Base-by-base conservation (phyloP, 2,329 filamentous ascomycete species). In the Periglandula ipomoeae region DNA sequence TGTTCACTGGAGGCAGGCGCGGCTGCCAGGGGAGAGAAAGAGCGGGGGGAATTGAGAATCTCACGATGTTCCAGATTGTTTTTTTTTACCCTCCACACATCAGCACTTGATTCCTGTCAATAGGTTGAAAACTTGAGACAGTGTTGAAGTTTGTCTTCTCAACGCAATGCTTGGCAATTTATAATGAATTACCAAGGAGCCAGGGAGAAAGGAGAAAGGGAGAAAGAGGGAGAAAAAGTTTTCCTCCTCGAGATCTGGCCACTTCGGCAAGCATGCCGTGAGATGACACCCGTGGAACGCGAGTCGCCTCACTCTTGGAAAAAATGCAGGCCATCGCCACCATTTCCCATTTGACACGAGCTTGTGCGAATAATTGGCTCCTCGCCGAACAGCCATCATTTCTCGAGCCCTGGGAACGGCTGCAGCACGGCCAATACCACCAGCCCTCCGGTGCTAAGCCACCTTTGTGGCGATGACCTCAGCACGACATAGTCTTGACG, bases 31-130 rank as follows among this genome's bases (percentile, higher is more conserved):
- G n/a, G 15, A 26, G 46, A 32, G 45, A 27, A 27, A 27, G 23
- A 15, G 41, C n/a, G 41, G 40, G 40, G 40, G 23, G 23, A 24
- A 23, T n/a, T 41, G 9, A 23, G 20, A 15, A 35, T 35, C n/a
- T 48, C 39, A 43, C 46, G 20, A 48, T 48, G 17, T 32, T 48
- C 26, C 38, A 42, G 45, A 37, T 42, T 48, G 27, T 23, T 22
- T 24, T 9, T 23, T 35, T 15, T 32, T 15, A 10, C 27, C 17
- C 27, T 20, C 20, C 19, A 42, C 40, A 34, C 35, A 7, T 40
- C 38, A 9, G 35, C 41, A 13, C 15, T 19, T 17, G 11, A 3
- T 20, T 13, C 9, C 6, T 6, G 10, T 23, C 37, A 39, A 39
- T 39, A 37, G 22, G 30, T 17, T 38, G 44, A 42, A 26, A 13